A percentile compares a stretch with the other conserved stretches of the same genome.
Evolutionary conservation across 2,329 filamentous ascomycete genomes (phyloP).

Genomic region (Ascochyta pisi): DNA sequence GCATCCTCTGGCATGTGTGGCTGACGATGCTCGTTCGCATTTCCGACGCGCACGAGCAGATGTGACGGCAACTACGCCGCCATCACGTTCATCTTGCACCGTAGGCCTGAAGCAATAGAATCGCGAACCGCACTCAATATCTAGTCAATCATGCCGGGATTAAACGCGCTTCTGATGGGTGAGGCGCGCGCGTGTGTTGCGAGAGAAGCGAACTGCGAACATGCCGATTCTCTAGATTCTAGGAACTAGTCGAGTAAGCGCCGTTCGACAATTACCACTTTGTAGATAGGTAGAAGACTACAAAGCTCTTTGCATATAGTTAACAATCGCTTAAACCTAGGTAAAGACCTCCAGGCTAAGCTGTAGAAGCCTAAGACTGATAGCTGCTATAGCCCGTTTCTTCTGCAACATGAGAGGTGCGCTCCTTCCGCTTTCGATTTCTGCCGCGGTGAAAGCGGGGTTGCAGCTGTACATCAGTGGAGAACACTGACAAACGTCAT

Average conservation of each 20-base stretch:
- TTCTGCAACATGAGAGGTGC: background rate
- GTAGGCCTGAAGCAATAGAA: background rate
- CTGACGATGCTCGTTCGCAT: constrained; percentile 5
- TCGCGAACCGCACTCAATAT: background rate
- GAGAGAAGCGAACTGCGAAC: no score
- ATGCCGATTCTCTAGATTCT: no score
- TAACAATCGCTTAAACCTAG: no score
- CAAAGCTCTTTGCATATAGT: no score
- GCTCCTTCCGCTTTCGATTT: constrained; percentile 6
- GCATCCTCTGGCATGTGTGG: constrained; percentile 1
- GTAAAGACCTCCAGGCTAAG: no score
- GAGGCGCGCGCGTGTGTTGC: background rate
- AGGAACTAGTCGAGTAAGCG: no score
- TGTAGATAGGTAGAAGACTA: no score
- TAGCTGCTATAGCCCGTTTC: no score
- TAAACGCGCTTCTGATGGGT: background rate
- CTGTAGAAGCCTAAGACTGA: no score
- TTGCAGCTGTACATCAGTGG: constrained; percentile 1
- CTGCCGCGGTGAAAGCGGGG: constrained; percentile 6
- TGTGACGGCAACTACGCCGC: constrained; percentile 2
- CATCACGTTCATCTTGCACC: constrained; percentile 5
- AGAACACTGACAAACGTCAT: constrained; percentile 5
- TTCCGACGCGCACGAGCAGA: background rate
- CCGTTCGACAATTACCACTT: no score
- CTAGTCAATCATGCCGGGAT: constrained; percentile 1